A percentile compares a stretch with the other conserved stretches of the same genome.
Conservation (phyloP, 2,329 filamentous ascomycete genomes). For the Ramularia endophylla region DNA sequence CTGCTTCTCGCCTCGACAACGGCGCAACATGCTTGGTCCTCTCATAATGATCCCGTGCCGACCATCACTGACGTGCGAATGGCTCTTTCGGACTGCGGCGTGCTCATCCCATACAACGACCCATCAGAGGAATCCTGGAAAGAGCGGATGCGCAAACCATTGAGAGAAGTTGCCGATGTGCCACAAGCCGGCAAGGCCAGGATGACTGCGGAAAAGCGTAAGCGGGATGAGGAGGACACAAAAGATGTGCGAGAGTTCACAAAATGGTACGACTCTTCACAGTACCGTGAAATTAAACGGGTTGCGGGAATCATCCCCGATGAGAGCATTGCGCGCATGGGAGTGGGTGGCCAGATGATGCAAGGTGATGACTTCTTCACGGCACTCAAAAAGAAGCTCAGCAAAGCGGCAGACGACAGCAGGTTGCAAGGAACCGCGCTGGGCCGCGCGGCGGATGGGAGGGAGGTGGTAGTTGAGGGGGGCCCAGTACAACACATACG, state of each 20-base stretch:
- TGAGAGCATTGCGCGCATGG: constrained; percentile 41
- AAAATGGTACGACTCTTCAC: constrained; percentile 67
- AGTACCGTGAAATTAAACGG: constrained; percentile 73
- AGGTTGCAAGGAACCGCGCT: constrained; percentile 81
- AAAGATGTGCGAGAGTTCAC: constrained; percentile 73
- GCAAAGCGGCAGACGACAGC: constrained; percentile 72
- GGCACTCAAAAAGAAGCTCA: constrained; percentile 82
- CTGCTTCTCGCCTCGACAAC: constrained; percentile 66
- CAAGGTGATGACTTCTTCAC: constrained; percentile 45
- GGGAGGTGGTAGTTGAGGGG: constrained; percentile 71
- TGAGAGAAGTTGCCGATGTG: constrained; percentile 37
- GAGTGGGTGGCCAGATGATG: constrained; percentile 33
- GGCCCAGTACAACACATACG: constrained; percentile 61
- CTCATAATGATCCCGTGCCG: constrained; percentile 59
- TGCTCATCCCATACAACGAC: constrained; percentile 63
- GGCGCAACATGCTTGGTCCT: constrained; percentile 63
- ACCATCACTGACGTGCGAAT: constrained; percentile 74
- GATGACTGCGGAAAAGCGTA: constrained; percentile 36
- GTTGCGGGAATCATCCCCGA: constrained; percentile 59
- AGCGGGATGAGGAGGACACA: constrained; percentile 62
- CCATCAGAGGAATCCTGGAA: constrained; percentile 62
- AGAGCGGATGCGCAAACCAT: constrained; percentile 43
- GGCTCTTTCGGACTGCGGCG: constrained; percentile 75
- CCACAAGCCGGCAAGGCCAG: constrained; percentile 27
- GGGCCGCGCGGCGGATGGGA: constrained; percentile 65